These are phyloP conservation scores for Penicillium silybi DNA, from an alignment of 495 filamentous ascomycete genomes.

Conservation along the genomic window DNA sequence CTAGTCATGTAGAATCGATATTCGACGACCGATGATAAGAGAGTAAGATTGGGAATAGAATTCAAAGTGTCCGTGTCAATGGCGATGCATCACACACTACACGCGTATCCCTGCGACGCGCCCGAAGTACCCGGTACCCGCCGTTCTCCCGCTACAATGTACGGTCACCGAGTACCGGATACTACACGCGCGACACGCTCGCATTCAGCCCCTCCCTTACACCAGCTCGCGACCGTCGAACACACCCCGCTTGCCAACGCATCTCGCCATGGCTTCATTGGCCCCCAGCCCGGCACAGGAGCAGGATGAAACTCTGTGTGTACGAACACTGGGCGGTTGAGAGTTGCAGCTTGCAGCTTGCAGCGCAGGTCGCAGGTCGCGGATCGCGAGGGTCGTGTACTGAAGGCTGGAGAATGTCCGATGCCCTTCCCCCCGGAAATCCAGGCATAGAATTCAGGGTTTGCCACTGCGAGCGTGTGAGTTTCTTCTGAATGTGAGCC, in stretches of 20 bases:
- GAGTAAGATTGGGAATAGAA: not conserved
- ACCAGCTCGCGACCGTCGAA: not conserved
- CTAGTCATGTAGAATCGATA: not conserved
- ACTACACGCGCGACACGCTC: slow-evolving; percentile 10
- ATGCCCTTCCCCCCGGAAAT: not conserved
- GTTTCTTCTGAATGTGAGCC: not conserved
- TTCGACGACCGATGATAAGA: not conserved
- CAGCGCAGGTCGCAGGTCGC: not conserved
- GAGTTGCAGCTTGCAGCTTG: not conserved
- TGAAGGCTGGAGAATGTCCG: not conserved
- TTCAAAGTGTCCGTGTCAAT: not conserved
- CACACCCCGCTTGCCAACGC: not conserved
- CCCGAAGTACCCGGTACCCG: slow-evolving; percentile 7
- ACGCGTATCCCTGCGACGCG: slow-evolving; percentile 13
- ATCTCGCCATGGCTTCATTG: not conserved
- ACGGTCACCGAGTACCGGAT: not conserved
- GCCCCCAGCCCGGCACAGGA: not conserved
- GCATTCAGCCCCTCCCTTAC: slow-evolving; percentile 5
- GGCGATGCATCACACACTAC: not conserved
- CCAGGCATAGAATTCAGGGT: not conserved
- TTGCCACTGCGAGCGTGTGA: not conserved
- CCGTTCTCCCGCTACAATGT: not conserved
- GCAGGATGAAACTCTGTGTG: not conserved
- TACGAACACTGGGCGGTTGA: not conserved
- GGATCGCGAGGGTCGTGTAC: not conserved